These are phyloP conservation scores for Cyathus striatus DNA, from an alignment of 768 basidiomycete genomes.

Conservation along the genomic window DNA sequence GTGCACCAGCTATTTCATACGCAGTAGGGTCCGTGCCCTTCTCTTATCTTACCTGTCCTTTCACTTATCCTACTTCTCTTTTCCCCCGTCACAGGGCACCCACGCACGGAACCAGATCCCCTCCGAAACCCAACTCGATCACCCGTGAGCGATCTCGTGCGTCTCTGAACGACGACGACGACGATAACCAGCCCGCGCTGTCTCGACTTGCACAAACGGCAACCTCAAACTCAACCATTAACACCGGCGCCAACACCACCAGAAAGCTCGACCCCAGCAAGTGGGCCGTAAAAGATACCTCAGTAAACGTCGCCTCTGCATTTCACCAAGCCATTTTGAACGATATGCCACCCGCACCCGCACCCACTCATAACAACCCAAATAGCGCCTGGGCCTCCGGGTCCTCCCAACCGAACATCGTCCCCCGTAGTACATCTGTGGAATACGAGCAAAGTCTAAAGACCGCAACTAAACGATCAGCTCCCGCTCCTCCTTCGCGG, in stretches of 20 bases:
- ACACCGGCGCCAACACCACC: constrained; percentile 33
- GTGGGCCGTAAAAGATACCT: constrained; percentile 78
- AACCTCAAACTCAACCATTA: constrained; percentile 30
- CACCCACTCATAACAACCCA: too few species aligned
- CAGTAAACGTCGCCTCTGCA: constrained; percentile 82
- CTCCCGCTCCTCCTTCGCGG: constrained; percentile 58
- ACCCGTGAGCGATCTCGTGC: constrained; percentile 24
- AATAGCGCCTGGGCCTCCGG: constrained; percentile 68
- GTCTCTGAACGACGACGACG: constrained; percentile 25
- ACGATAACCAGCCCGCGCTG: constrained; percentile 35
- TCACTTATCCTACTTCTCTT: constrained; percentile 8
- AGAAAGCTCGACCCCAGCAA: constrained; percentile 67
- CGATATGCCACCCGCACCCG: constrained; percentile 35
- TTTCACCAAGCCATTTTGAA: constrained; percentile 70
- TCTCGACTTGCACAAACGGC: constrained; percentile 38
- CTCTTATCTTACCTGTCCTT: constrained; percentile 12
- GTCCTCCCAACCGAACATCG: constrained; percentile 37
- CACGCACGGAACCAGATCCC: constrained; percentile 50
- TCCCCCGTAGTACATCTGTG: constrained; percentile 74
- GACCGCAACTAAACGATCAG: constrained; percentile 47
- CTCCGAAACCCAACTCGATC: constrained; percentile 44
- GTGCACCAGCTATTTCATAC: constrained; percentile 55
- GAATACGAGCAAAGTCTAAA: constrained; percentile 71
- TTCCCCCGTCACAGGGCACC: constrained; percentile 55
- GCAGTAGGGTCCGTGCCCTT: constrained; percentile 56